Base-by-base conservation (phyloP, 1,139 yeast species). In the Groenewaldozyma sp. region DNA sequence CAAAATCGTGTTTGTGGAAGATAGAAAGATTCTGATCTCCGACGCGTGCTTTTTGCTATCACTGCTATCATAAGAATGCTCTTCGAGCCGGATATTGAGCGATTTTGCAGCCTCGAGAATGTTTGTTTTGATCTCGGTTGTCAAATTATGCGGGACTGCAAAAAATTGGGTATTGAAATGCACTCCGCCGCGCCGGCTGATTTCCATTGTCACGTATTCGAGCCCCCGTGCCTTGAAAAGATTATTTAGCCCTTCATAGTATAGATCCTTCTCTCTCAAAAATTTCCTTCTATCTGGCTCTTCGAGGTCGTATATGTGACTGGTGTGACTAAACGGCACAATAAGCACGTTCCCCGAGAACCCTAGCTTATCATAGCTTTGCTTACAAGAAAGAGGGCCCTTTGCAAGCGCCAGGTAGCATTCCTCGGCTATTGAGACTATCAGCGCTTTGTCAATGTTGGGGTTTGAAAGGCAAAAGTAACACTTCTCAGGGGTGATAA, bases 391-490 rank as follows among this genome's bases (percentile, higher is more conserved):
- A 22, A 88, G 60, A 0, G 96, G 96, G 0, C 97, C 97, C 53
- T 83, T 86, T 0, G 95, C 94, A 13, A 80, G 68, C 0, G 96
- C 82, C 45, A 87, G 42, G 54, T 86, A 88, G 1, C 77, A 63
- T 31, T 68, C 65, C 7, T 71, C 70, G 0, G 84, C 91, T 41
- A 88, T 79, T 0, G 93, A 74, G 1, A 84, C 71, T 24, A 88
- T 74, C 80, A 88, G 76, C 56, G 86, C 94, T 2, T 82, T 70
- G 50, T 82, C 93, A 3, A 83, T 71, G 16, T 76, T 72, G 0
- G 94, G 84, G 52, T 84, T 84, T 1, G 93, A 76, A 19, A 87
- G 68, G 56, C 96, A 88, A 54, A 88, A 82, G 62, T 82, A 87
- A 55, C 97, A 88, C 11, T 45, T 33, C 5, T 46, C 45, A 2